Evolutionary conservation across 257 asterid species (phyloP), one percentile per base, ranked within the genome.

Genomic region (Solanum arcanum): DNA sequence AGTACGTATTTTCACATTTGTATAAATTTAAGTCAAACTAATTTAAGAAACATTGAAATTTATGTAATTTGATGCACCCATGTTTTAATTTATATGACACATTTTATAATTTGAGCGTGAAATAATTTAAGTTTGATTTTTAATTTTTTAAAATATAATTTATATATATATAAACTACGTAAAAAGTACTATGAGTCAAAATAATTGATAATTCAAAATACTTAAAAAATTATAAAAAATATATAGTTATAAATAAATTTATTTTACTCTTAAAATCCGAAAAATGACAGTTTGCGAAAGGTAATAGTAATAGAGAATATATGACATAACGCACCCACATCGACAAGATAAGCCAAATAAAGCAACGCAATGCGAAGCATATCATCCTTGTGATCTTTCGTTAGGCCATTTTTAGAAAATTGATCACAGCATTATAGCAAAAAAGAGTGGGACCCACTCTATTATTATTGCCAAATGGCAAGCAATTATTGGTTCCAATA

Each of bases 371-470:
- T 39, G 62, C 62, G 62, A 52, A 39, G 86, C 86, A 60, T 35
- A 41, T 80, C 52, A 80, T 80, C 85, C 25, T 47, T 9, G 6
- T 29, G 27, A 47, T 27, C 3, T 80, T 80, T 80, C 29, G 18
- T 80, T 60, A 47, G 44, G 18, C 85, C 84, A 47, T 80, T 66
- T 33, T 52, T 52, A 62, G 39, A 33, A 68, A 42, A 84, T 64
- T 60, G 73, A 64, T 64, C 52, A 56, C 56, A 16, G 25, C 86
- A 83, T 15, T 25, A 42, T 27, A 76, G 59, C 7, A n/a, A 23
- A 66, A 64, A 41, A 21, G 31, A 41, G 27, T 68, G 88, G 66
- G 66, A 29, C 86, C 84, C 87, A 66, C 88, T 87, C 80, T 42
- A 41, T 84, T 9, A 42, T 41, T 27, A 5, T 27, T 16, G 83